Percentiles rank a stretch among this genome's conserved stretches.
phyloP scores from a whole-genome alignment of 2,329 filamentous ascomycete species.

The Xylariaceae sp. region DNA sequence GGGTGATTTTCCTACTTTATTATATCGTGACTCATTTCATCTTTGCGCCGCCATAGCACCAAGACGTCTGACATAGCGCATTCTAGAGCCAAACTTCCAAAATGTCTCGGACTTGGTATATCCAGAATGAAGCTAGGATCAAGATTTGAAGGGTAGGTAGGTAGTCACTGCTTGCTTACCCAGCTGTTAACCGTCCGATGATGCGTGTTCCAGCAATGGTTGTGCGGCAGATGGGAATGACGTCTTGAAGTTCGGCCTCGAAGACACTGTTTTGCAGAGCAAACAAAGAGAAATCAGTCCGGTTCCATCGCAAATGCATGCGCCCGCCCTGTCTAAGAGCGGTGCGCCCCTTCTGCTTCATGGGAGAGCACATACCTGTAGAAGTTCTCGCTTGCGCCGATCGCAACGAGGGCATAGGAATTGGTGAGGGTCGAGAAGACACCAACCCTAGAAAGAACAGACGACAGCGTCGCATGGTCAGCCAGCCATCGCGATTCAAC shows the following conservation, averaged over 20 bases:
- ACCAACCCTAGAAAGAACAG: slow-evolving; percentile 62
- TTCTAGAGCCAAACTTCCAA: not conserved
- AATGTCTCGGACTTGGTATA: too few species aligned
- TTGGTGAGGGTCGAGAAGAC: slow-evolving; percentile 97
- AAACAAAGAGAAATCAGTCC: slow-evolving; percentile 11
- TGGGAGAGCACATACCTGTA: slow-evolving; percentile 62
- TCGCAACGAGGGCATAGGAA: slow-evolving; percentile 88
- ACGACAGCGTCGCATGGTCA: slow-evolving; percentile 16
- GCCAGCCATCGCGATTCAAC: slow-evolving; percentile 1
- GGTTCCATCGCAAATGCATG: not conserved
- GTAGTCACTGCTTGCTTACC: slow-evolving; percentile 48
- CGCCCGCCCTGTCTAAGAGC: not conserved
- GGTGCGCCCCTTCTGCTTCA: not conserved
- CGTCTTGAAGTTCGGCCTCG: slow-evolving; percentile 94
- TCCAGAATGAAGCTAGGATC: not conserved
- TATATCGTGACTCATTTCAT: not conserved
- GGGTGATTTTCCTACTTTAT: not conserved
- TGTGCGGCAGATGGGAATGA: slow-evolving; percentile 93
- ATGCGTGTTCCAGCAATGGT: slow-evolving; percentile 96
- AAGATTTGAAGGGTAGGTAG: not conserved
- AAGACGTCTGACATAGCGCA: not conserved
- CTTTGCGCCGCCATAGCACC: not conserved
- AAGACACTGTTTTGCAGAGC: slow-evolving; percentile 61
- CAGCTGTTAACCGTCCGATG: slow-evolving; percentile 89
- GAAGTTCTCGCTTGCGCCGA: slow-evolving; percentile 97